Percentiles rank a stretch among this genome's conserved stretches.
These are phyloP conservation scores for Aechmea fasciata DNA, from an alignment of 176 grass and related monocot genomes.

Conservation along the genomic window DNA sequence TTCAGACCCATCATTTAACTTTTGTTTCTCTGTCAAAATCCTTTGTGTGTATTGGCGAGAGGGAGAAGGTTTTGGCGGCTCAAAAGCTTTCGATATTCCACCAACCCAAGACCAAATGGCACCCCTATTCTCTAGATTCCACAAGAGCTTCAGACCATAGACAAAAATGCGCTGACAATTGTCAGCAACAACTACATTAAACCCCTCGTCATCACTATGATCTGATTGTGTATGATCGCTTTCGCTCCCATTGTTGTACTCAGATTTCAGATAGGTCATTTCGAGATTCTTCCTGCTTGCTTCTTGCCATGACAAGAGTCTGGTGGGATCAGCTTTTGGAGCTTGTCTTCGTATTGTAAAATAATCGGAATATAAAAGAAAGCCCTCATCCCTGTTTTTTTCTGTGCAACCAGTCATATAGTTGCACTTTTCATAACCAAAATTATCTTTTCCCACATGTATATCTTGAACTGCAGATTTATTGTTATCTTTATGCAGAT, in stretches of 20 bases:
- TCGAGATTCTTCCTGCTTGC: slow-evolving; percentile 60
- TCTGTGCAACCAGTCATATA: slow-evolving; percentile 41
- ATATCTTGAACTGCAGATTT: slow-evolving; percentile 34
- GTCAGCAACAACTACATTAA: slow-evolving; percentile 85
- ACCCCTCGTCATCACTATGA: slow-evolving; percentile 87
- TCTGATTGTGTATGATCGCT: slow-evolving; percentile 62
- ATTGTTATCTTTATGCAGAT: slow-evolving; percentile 44
- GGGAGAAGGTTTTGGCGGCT: slow-evolving; percentile 77
- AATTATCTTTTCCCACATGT: slow-evolving; percentile 23
- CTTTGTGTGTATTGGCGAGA: slow-evolving; percentile 76
- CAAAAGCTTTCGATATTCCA: slow-evolving; percentile 80
- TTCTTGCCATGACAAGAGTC: slow-evolving; percentile 78
- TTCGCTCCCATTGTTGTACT: slow-evolving; percentile 48
- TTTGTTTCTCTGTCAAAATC: slow-evolving; percentile 60
- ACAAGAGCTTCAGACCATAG: slow-evolving; percentile 89
- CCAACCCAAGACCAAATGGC: slow-evolving; percentile 63
- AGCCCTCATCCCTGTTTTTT: slow-evolving; percentile 62
- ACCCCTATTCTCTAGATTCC: slow-evolving; percentile 80
- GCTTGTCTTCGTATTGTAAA: slow-evolving; percentile 91
- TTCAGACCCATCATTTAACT: slow-evolving; percentile 46
- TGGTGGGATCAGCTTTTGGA: slow-evolving; percentile 76
- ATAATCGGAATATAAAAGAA: slow-evolving; percentile 87
- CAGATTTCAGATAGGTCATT: slow-evolving; percentile 39
- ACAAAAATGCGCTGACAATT: slow-evolving; percentile 93
- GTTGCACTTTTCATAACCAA: slow-evolving; percentile 38